A percentile compares a stretch with the other conserved stretches of the same genome.
These are phyloP conservation scores for Nemania sp. DNA, from an alignment of 2,329 filamentous ascomycete genomes.

Conservation along the genomic window DNA sequence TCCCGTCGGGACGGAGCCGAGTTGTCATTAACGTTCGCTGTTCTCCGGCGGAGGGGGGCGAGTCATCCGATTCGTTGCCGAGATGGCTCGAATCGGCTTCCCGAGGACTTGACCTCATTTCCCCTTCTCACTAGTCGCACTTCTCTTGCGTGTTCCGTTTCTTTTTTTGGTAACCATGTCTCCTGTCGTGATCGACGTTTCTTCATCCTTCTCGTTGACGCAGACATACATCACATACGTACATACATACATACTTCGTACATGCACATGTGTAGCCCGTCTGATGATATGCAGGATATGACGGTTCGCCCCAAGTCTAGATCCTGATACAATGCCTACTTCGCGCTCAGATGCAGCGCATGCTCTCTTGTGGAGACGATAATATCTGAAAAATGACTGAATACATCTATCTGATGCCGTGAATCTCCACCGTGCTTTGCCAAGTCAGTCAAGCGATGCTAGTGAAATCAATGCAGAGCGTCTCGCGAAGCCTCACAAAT, in stretches of 20 bases:
- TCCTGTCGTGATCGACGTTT: slow-evolving; percentile 24
- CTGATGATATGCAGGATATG: slow-evolving; percentile 39
- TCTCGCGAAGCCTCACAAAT: no score
- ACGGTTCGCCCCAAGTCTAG: slow-evolving; percentile 50
- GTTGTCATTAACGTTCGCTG: slow-evolving; percentile 18
- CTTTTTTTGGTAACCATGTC: slow-evolving; percentile 15
- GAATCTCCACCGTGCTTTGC: no score
- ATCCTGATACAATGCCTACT: no score
- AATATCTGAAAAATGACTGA: no score
- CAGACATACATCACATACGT: background rate
- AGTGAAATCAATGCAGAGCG: no score
- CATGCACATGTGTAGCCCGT: background rate
- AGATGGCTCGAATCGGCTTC: background rate
- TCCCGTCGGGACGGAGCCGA: slow-evolving; percentile 37
- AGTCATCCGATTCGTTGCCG: slow-evolving; percentile 26
- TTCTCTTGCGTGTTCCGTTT: slow-evolving; percentile 8
- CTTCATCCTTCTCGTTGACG: slow-evolving; percentile 15
- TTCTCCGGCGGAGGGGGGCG: slow-evolving; percentile 14
- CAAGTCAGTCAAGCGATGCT: no score
- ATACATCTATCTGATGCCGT: no score
- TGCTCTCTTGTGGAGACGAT: no score
- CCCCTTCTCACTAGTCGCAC: background rate
- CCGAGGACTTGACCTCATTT: no score
- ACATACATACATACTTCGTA: no score
- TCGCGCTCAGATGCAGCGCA: no score